Evolutionary conservation across 2,329 filamentous ascomycete genomes (phyloP), one percentile per base, ranked within the genome.

Genomic region (Calonectria pseudoturangicola): DNA sequence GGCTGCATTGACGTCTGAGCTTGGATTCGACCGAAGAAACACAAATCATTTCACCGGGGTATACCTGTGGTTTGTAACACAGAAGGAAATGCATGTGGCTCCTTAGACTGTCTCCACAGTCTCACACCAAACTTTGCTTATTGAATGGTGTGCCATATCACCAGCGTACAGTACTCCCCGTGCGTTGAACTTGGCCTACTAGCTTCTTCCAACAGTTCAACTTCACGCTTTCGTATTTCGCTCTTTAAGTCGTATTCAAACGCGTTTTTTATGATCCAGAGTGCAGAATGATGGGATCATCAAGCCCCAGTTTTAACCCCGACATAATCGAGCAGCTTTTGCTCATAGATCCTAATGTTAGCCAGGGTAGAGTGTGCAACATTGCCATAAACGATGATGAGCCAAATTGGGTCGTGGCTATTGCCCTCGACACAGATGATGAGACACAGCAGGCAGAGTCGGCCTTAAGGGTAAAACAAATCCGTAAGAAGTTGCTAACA

Each of bases 321-420:
- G 63, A 66, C 25, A 54, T 66, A n/a, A 41, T 66, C n/a, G 63
- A 66, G 47, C 63, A 66, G 25, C 63, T 66, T 30, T 27, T 66
- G 45, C 63, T 66, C 36, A 36, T 43, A 39, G 63, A 66, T 41
- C 30, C 63, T 7, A 36, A 54, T 43, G 63, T 66, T 39, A 13
- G 47, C 9, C 63, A 66, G 48, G 63, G 28, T 18, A 66, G 63
- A 51, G 63, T 66, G 3, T 66, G 50, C 33, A 66, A 54, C 33
- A 48, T 51, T 33, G 47, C 48, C 8, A 28, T 15, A 54, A 43
- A 21, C 33, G 48, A 54, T 33, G 25, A 66, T 28, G 63, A 66
- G 27, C 45, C 63, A n/a, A 36, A 25, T 13, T 66, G 63, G 63
- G 63, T 45, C 16, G 63, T 66, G 47, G 63, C 63, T 4, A 43